phyloP scores from a whole-genome alignment of 441 rosid genomes.

The Syzygium syzygioides region DNA sequence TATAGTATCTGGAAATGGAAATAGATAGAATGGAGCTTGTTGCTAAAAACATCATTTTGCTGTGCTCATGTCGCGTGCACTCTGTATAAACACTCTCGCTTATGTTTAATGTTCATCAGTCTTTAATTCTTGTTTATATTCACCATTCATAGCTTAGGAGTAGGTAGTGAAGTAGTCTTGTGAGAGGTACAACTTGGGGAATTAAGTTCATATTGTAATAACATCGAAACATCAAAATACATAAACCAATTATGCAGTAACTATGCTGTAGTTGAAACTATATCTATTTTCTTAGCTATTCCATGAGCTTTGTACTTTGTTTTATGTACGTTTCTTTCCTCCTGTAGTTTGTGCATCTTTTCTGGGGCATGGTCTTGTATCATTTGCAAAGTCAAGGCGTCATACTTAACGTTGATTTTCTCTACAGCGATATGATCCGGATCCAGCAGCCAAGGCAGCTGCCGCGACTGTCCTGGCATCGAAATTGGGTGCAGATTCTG shows the following conservation, averaged over 20 bases:
- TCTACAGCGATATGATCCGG: slow-evolving; percentile 87
- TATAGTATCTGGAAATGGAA: neutral
- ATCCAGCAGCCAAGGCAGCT: slow-evolving; percentile 97
- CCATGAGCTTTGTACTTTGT: neutral
- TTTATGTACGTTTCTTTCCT: neutral
- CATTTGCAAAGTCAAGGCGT: neutral
- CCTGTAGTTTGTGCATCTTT: neutral
- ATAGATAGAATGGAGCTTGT: neutral
- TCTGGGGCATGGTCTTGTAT: neutral
- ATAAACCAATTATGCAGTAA: neutral
- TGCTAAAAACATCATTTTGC: neutral
- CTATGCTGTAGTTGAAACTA: neutral
- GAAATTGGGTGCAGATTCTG: slow-evolving; percentile 87
- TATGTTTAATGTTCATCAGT: neutral
- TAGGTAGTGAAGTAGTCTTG: neutral
- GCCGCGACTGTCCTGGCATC: slow-evolving; percentile 96
- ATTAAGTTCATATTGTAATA: neutral
- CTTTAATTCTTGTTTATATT: neutral
- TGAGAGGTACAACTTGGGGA: neutral
- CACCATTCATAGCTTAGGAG: neutral
- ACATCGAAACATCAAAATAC: neutral
- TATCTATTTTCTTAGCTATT: neutral
- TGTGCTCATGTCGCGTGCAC: neutral
- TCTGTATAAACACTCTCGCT: neutral
- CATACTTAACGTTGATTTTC: neutral